Percentiles rank a stretch among this genome's conserved stretches.
Evolutionary conservation across 768 basidiomycete species (phyloP).

Genomic region (Daedaleopsis sinensis): DNA sequence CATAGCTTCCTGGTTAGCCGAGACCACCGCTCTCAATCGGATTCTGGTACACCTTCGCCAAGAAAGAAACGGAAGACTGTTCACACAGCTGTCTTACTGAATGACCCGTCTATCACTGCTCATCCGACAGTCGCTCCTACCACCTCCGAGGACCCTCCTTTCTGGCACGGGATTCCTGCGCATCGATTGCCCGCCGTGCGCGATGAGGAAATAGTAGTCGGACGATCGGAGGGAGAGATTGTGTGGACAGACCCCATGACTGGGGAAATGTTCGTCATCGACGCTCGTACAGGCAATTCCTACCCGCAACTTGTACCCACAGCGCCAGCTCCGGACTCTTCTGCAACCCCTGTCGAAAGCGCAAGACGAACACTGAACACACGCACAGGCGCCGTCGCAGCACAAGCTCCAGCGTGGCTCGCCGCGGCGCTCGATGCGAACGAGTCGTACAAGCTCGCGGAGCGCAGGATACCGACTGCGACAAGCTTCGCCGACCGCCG

Average conservation of each 20-base stretch:
- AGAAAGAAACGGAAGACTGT: constrained; percentile 54
- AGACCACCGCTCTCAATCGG: constrained; percentile 15
- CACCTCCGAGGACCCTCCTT: neutral
- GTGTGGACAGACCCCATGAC: constrained; percentile 69
- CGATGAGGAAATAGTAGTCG: neutral
- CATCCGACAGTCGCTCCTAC: neutral
- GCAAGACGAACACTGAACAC: constrained; percentile 14
- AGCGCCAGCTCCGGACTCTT: neutral
- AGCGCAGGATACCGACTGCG: constrained; percentile 49
- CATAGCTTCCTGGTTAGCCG: constrained; percentile 54
- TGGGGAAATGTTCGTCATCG: constrained; percentile 58
- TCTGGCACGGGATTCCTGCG: neutral
- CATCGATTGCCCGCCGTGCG: neutral
- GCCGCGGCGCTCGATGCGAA: constrained; percentile 64
- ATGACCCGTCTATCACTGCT: neutral
- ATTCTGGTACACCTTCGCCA: constrained; percentile 36
- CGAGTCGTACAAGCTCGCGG: constrained; percentile 51
- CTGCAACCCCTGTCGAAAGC: neutral
- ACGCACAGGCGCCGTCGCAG: neutral
- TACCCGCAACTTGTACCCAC: constrained; percentile 36
- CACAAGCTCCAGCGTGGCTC: constrained; percentile 63
- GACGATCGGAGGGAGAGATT: constrained; percentile 33
- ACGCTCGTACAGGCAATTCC: constrained; percentile 74
- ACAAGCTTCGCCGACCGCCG: constrained; percentile 18
- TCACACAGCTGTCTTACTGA: neutral